Conservation (phyloP, 805 yeast genomes). For the Blastobotrys attinorum region DNA sequence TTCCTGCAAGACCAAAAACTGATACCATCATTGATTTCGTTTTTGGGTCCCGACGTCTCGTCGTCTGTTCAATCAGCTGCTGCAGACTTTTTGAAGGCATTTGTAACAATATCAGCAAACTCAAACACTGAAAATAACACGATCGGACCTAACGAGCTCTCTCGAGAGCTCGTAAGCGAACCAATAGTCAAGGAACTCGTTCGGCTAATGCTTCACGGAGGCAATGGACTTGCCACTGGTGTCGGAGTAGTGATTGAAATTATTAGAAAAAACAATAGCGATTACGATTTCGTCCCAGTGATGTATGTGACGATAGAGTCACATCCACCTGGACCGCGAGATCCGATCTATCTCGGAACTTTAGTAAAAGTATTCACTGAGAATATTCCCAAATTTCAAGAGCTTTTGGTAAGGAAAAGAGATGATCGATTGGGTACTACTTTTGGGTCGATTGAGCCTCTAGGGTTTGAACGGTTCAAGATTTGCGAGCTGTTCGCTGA, state of each 20-base stretch:
- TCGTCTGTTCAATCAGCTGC: conserved; percentile 85
- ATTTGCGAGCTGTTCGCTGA: conserved; percentile 92
- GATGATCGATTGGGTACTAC: conserved; percentile 45
- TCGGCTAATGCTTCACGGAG: conserved; percentile 63
- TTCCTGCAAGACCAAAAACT: conserved; percentile 63
- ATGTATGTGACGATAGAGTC: conserved; percentile 72
- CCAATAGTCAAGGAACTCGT: conserved; percentile 60
- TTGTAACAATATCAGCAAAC: conserved; percentile 89
- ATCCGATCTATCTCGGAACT: conserved; percentile 87
- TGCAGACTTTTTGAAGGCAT: conserved; percentile 90
- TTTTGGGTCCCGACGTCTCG: conserved; percentile 57
- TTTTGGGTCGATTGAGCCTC: conserved; percentile 57
- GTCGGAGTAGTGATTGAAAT: conserved; percentile 93
- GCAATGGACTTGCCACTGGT: conserved; percentile 85
- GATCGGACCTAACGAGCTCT: conserved; percentile 91
- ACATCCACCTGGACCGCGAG: conserved; percentile 88
- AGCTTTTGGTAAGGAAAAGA: conserved; percentile 41
- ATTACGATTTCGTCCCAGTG: conserved; percentile 86
- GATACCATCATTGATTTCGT: conserved; percentile 63
- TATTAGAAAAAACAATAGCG: conserved; percentile 91
- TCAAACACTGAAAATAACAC: conserved; percentile 83
- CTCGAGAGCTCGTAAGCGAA: conserved; percentile 81
- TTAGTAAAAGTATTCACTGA: conserved; percentile 71
- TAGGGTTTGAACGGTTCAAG: conserved; percentile 88
- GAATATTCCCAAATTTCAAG: conserved; percentile 61